phyloP scores from a whole-genome alignment of 352 stramenopile genomes.

The Blastocystis hominis region DNA sequence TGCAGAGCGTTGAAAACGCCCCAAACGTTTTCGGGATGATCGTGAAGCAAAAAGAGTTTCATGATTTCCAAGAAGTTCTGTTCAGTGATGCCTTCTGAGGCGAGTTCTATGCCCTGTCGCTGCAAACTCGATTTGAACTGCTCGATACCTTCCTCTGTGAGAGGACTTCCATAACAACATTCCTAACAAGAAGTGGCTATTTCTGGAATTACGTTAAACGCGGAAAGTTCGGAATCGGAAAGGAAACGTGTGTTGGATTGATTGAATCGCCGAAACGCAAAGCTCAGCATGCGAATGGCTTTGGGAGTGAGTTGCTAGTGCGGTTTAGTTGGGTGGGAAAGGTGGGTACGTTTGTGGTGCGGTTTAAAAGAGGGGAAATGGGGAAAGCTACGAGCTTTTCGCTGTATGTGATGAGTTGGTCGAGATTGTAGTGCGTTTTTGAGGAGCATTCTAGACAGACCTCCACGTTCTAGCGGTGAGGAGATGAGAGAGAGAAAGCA shows the following conservation, averaged over 20 bases:
- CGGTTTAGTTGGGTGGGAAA: not conserved
- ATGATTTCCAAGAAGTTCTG: not conserved
- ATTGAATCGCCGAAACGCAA: constrained; percentile 11
- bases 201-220: not conserved
- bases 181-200: not conserved
- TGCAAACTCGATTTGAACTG: not conserved
- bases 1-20: not conserved
- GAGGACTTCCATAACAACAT: not conserved
- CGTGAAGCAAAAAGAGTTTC: not conserved
- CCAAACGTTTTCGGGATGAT: constrained; percentile 8
- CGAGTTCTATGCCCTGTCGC: not conserved
- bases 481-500: not conserved
- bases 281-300: not conserved
- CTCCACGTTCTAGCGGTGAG: constrained; percentile 29
- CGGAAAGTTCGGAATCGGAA: not conserved
- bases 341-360: not conserved
- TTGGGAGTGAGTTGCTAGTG: not conserved
- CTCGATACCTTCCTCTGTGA: not conserved
- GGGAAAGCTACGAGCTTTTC: not conserved
- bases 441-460: constrained; percentile 39
- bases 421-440: constrained; percentile 10
- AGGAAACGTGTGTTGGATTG: not conserved
- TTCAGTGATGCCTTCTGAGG: not conserved
- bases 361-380: constrained; percentile 5
- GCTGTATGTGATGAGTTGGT: not conserved